Evolutionary conservation across 495 filamentous ascomycete genomes (phyloP).

Genomic region (Aspergillus funiculosus): DNA sequence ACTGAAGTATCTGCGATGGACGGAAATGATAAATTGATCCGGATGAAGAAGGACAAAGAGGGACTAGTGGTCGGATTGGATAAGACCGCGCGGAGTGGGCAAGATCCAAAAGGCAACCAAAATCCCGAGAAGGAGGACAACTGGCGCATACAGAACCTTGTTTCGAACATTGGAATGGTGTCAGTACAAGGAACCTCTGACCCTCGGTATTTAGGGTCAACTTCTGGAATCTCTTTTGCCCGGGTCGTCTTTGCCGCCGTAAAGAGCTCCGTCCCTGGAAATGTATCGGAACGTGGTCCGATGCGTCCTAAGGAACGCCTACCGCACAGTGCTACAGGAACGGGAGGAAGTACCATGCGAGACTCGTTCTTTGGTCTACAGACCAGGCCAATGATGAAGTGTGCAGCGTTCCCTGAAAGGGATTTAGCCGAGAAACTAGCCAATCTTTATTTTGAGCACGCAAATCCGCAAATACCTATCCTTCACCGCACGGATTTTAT

Average conservation of each 20-base stretch:
- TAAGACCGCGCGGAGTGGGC: constrained; percentile 28
- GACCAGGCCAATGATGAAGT: constrained; percentile 78
- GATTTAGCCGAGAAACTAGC: constrained; percentile 66
- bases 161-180: constrained; percentile 69
- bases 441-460: constrained; percentile 86
- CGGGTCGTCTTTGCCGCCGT: constrained; percentile 92
- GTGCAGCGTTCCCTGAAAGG: constrained; percentile 75
- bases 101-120: constrained; percentile 20
- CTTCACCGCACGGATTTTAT: constrained; percentile 84
- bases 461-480: constrained; percentile 92
- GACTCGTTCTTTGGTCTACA: constrained; percentile 95
- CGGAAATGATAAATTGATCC: constrained; percentile 19
- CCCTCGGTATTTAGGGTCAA: constrained; percentile 75
- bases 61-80: constrained; percentile 24
- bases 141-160: constrained; percentile 64
- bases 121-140: constrained; percentile 47
- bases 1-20: constrained; percentile 17
- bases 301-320: constrained; percentile 44
- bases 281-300: constrained; percentile 53
- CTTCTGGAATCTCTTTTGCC: constrained; percentile 90
- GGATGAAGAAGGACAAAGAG: constrained; percentile 26
- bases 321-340: constrained; percentile 41
- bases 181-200: constrained; percentile 71
- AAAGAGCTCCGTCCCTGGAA: constrained; percentile 65
- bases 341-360: constrained; percentile 68